Evolutionary conservation across 768 basidiomycete genomes (phyloP).

Genomic region (Galerina marginata): DNA sequence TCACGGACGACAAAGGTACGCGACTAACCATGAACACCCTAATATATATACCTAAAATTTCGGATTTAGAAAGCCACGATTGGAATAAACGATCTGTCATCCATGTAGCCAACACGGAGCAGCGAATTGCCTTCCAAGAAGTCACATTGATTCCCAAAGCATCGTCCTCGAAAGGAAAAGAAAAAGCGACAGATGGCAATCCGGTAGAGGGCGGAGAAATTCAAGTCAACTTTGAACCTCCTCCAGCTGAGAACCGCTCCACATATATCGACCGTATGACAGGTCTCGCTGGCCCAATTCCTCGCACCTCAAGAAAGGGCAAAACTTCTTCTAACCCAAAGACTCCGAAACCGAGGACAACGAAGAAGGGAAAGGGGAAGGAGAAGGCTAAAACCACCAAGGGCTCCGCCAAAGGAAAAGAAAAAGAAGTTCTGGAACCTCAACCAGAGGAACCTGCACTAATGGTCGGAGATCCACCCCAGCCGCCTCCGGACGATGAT

Average conservation of each 20-base stretch:
- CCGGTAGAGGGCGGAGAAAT: neutral
- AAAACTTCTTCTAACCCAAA: constrained; percentile 13
- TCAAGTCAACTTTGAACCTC: constrained; percentile 8
- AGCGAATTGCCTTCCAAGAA: constrained; percentile 76
- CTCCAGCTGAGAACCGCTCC: constrained; percentile 3
- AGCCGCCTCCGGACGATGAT: neutral
- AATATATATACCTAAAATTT: neutral
- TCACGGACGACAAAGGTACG: constrained; percentile 67
- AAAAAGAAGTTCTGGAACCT: constrained; percentile 2
- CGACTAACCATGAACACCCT: too few relatives aligned
- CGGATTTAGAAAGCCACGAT: constrained; percentile 45
- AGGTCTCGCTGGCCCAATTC: constrained; percentile 24
- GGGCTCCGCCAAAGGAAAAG: constrained; percentile 15
- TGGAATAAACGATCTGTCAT: constrained; percentile 54
- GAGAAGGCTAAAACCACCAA: constrained; percentile 10
- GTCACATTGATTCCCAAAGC: constrained; percentile 59
- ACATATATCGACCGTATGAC: constrained; percentile 31
- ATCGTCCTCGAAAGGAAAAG: constrained; percentile 20
- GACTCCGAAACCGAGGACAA: neutral
- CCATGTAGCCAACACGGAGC: constrained; percentile 66
- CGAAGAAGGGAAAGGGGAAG: constrained; percentile 5
- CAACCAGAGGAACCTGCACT: neutral
- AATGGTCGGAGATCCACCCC: neutral
- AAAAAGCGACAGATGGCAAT: constrained; percentile 3
- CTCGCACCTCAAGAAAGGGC: constrained; percentile 20